Evolutionary conservation across 2,329 filamentous ascomycete genomes (phyloP), one percentile per base, ranked within the genome.

Genomic region (Aphanocladium album): DNA sequence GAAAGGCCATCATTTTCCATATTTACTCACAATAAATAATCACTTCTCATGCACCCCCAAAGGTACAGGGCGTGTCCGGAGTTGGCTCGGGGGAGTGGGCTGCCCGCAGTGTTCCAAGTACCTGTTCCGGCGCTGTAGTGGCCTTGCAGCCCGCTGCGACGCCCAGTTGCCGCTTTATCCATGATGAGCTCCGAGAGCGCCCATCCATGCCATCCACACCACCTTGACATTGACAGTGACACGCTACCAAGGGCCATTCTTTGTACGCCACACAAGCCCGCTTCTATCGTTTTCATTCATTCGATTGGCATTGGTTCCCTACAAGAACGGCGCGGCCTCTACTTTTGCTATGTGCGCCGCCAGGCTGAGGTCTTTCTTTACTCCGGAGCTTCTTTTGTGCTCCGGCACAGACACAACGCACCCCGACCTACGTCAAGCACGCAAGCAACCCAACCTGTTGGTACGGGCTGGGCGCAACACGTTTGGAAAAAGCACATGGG

Each of bases 61-160:
- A 35, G n/a, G n/a, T 55, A 47, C n/a, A 35, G 53, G 53, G 41
- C 19, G 53, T 56, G 51, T 46, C n/a, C 53, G 53, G 53, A 56
- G 5, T 47, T 56, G 53, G 41, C 27, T 56, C 53, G 41, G 53
- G 14, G 41, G 41, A 37, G 51, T 54, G 45, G 7, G 30, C 41
- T 33, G 5, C 21, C 41, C 35, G 9, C 35, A 37, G 14, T 23
- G 14, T 12, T 23, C 17, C n/a, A 21, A 21, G 14, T 25, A 25
- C 14, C 33, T 27, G 3, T 9, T n/a, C 5, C 8, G 5, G 8
- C 23, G 14, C 16, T 11, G 14, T 19, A 33, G 50, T 51, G 23
- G 12, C 12, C 9, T 56, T 14, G 41, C 27, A 53, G 52, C 8
- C 17, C 25, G 50, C 50, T 43, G 51, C 25, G 23, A 45, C 37